A percentile compares a stretch with the other conserved stretches of the same genome.
These are phyloP conservation scores for Brassica incana DNA, from an alignment of 345 rosid species.

Conservation along the genomic window DNA sequence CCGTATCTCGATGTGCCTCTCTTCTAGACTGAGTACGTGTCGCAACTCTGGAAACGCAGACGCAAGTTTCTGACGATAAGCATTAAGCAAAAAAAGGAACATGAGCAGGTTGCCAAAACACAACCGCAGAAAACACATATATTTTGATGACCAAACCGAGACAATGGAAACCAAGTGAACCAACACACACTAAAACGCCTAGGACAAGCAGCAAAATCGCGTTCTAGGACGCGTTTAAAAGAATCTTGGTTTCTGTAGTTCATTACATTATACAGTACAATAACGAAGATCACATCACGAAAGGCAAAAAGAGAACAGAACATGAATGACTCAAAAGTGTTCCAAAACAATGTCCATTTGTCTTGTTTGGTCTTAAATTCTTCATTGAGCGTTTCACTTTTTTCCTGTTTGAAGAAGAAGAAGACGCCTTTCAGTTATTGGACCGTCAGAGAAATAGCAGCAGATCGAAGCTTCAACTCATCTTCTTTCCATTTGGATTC, in stretches of 20 bases:
- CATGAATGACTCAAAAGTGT: slow-evolving; percentile 5
- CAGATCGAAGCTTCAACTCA: slow-evolving; percentile 78
- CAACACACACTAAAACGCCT: background rate
- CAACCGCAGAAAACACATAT: slow-evolving; percentile 1
- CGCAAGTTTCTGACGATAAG: slow-evolving; percentile 1
- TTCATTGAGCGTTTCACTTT: background rate
- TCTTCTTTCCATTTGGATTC: slow-evolving; percentile 77
- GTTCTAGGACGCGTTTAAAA: slow-evolving; percentile 12
- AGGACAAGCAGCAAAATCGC: background rate
- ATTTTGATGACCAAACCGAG: background rate
- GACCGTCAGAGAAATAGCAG: slow-evolving; percentile 68
- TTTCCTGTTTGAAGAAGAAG: background rate
- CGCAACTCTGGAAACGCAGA: slow-evolving; percentile 6
- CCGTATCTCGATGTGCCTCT: slow-evolving; percentile 16
- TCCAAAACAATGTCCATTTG: background rate
- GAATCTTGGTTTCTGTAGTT: slow-evolving; percentile 3
- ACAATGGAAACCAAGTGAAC: background rate
- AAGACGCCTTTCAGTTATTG: slow-evolving; percentile 30
- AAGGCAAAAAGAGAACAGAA: background rate
- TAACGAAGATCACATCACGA: slow-evolving; percentile 14
- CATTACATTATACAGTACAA: slow-evolving; percentile 1
- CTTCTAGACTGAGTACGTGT: slow-evolving; percentile 1
- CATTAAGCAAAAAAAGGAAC: no score
- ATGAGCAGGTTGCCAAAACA: background rate
- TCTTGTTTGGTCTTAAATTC: background rate